Base-by-base conservation (phyloP, 371 early-diverging fungal species). In the Mucor irregularis region DNA sequence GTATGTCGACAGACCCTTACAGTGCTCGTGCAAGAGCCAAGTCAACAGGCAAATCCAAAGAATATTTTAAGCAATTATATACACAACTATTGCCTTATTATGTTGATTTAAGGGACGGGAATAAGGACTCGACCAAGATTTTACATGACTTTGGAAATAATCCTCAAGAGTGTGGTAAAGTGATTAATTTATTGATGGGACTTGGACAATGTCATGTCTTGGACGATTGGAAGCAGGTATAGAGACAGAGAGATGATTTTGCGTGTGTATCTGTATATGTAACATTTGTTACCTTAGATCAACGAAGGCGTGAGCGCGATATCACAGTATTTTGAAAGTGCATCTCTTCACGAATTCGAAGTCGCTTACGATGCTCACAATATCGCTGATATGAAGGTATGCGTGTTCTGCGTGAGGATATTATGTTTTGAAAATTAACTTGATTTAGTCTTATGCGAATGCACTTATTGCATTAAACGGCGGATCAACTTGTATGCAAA, bases 241-340 rank as follows among this genome's bases (percentile, higher is more conserved):
- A 22, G 21, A 40, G 5, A 9, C 25, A 9, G n/a, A 19, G 22
- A 11, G 10, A 10, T 29, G 2, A 26, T n/a, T 5, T 24, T 31
- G 21, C 35, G 25, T 25, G 14, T 17, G 9, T 21, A 24, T 42
- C 13, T 24, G 4, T 42, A 24, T 10, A 38, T n/a, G 30, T n/a
- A 29, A 30, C 4, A 5, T n/a, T 21, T 26, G 21, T 22, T 9
- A 26, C 14, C 21, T 8, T 35, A 66, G 62, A 29, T 66, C 3
- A 78, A 81, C 60, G 78, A 78, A 59, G 72, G 81, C 13, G 71
- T 90, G 1, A 73, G 84, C 21, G 86, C 88, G 2, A 79, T 87
- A 17, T 84, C 87, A 46, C 87, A 89, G 60, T 90, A 89, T 64
- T 91, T 90, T 74, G 93, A 91, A 66, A 86, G 84, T 29, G 81